Evolutionary conservation across 1,284 basidiomycete species (phyloP), one percentile per base, ranked within the genome.

Genomic region (Leccinum pachyderme): DNA sequence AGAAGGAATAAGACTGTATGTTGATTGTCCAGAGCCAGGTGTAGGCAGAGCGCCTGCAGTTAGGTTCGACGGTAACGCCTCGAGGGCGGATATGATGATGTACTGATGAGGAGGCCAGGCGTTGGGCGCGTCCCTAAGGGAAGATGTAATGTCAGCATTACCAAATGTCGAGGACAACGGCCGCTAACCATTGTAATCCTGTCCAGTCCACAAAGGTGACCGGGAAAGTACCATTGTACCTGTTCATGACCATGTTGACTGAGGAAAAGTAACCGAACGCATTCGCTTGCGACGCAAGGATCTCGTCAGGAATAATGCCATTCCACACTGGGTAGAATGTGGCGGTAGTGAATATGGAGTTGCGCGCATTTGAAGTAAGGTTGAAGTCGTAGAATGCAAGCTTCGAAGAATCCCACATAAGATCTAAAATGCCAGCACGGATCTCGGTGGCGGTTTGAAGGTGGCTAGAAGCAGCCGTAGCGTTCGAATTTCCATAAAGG

Each of bases 341-440:
- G 2, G 90, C 91, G 1, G 76, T 78, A 13, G 81, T 83, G 73
- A 86, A 94, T 47, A 91, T 68, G 24, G 66, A 68, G 57, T 83
- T 86, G 53, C 87, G 83, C 8, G 79, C 67, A 56, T 86, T 84
- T 4, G 83, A 79, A 3, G 82, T 86, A 46, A 85, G 71, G 71
- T 92, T 91, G 72, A 86, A 95, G 71, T 94, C 92, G 69, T 95
- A 95, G 75, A 95, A 96, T 4, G 86, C 91, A 28, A 93, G 77
- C 76, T 91, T 92, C 3, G 74, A 72, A 0, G 83, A 61, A 67
- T 96, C 90, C 94, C 94, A 97, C 71, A 86, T 79, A 12, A 98
- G 80, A 67, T 97, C 95, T 43, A 95, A 74, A 56, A 97, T 83
- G 0, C 86, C 93, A 2, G 72, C 77, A 54, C 81, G 81, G 45